Evolutionary conservation across 2,329 filamentous ascomycete species (phyloP).

Genomic region (Dothistroma septosporum): DNA sequence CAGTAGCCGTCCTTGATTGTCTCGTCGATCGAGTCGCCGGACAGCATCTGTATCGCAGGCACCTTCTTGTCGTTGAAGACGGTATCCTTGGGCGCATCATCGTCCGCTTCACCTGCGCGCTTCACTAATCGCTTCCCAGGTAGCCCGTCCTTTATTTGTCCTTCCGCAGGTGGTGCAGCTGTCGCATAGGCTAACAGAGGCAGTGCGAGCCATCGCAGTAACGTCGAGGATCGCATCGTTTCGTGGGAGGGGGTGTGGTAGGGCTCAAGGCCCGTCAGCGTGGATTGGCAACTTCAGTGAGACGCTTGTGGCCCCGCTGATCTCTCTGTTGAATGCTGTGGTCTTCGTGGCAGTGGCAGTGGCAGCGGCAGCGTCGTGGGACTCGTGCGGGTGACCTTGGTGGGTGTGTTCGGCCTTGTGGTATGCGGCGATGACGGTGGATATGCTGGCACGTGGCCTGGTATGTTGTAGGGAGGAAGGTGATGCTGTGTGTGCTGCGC

Average conservation of each 20-base stretch:
- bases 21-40: slow-evolving; percentile 54
- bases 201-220: slow-evolving; percentile 30
- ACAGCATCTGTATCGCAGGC: slow-evolving; percentile 61
- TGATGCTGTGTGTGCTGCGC: not conserved
- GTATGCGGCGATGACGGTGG: not conserved
- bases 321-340: not conserved
- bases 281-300: slow-evolving; percentile 5
- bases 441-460: not conserved
- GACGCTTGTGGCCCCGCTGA: not conserved
- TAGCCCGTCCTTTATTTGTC: slow-evolving; percentile 14
- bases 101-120: slow-evolving; percentile 9
- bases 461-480: not conserved
- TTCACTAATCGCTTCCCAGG: slow-evolving; percentile 13
- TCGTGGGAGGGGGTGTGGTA: not conserved
- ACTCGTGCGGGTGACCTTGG: not conserved
- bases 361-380: not conserved
- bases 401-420: not conserved
- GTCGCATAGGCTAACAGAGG: slow-evolving; percentile 25
- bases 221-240: slow-evolving; percentile 31
- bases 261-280: slow-evolving; percentile 22
- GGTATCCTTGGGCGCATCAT: slow-evolving; percentile 38
- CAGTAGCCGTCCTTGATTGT: slow-evolving; percentile 64
- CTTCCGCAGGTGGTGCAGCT: slow-evolving; percentile 14
- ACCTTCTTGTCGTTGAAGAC: slow-evolving; percentile 64
- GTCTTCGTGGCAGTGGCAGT: not conserved